Base-by-base conservation (phyloP, 768 basidiomycete species). In the Clitopilus hobsonii region DNA sequence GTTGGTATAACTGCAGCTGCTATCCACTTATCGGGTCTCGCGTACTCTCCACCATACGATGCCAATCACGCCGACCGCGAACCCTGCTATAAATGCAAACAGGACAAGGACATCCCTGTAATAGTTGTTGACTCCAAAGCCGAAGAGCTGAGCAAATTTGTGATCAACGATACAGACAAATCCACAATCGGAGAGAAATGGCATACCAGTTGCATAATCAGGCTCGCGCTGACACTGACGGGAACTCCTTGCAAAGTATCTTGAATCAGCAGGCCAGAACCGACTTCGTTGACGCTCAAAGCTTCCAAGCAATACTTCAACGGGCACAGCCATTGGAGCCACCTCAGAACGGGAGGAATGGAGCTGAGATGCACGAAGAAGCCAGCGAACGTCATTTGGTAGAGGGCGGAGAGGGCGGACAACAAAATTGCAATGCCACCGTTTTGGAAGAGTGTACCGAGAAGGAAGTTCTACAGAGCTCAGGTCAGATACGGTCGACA, bases 301-400 rank as follows among this genome's bases (percentile, higher is more conserved):
- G 95, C 95, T 65, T 93, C 91, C n/a, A 91, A 74, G 23, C 78
- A 75, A 66, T 84, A 92, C 68, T 93, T 93, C 48, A 94, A 77
- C 32, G 91, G 89, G 53, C 88, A 89, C 55, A 95, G 61, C 88
- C 92, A 98, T 64, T 95, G 88, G 52, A 98, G 74, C 95, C 95
- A 98, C 14, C 95, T 81, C 1, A 98, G 79, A 1, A 95, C 92
- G 1, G 91, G 89, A 3, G 95, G 94, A 56, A 98, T 96, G 56
- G 80, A 75, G 57, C 73, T 70, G 54, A 96, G 78, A 66, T 96
- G 91, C 52, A 96, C 91, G 67, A 97, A 97, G 76, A 96, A 98
- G 13, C 92, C 92, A 0, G 92, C 91, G 60, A 79, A 92, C 0
- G 90, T 92, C 89, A 91, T 90, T 65, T 91, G 88, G 68, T 87